These are phyloP conservation scores for Rhizopus delemar DNA, from an alignment of 371 early-diverging fungal genomes.

Conservation along the genomic window DNA sequence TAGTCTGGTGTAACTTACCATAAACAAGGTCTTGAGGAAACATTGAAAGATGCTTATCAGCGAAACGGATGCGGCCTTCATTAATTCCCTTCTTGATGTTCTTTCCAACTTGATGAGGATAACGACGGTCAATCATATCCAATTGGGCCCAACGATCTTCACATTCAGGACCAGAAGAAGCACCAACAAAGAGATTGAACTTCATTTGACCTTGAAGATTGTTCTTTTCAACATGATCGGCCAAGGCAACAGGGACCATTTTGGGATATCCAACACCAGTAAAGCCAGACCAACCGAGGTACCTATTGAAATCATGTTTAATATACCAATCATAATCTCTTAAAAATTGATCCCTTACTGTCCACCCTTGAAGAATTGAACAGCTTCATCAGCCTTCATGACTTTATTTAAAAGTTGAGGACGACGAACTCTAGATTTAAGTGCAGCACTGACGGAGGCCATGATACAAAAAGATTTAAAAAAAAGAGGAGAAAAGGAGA, in stretches of 20 bases:
- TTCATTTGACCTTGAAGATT: conserved; percentile 55
- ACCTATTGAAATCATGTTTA: conserved; percentile 16
- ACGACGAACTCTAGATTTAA: conserved; percentile 52
- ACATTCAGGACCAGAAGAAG: conserved; percentile 51
- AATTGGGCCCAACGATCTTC: conserved; percentile 53
- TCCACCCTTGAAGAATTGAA: conserved; percentile 49
- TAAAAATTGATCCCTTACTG: conserved; percentile 32
- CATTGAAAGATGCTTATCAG: conserved; percentile 61
- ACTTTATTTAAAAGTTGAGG: conserved; percentile 49
- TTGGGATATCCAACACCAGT: conserved; percentile 61
- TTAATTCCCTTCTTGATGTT: conserved; percentile 58
- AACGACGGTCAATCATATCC: conserved; percentile 58
- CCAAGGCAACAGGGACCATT: conserved; percentile 51
- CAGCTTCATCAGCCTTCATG: conserved; percentile 48
- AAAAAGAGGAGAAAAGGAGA: neutral
- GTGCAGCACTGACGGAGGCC: conserved; percentile 47
- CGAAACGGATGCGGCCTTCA: conserved; percentile 54
- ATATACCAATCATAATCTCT: too few species aligned
- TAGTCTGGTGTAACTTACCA: conserved; percentile 26
- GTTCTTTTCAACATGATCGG: conserved; percentile 56
- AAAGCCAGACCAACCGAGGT: conserved; percentile 54
- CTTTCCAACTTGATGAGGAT: conserved; percentile 58
- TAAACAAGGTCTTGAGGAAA: conserved; percentile 56
- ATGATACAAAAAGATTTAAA: conserved; percentile 15
- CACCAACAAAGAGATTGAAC: conserved; percentile 58